Evolutionary conservation across 1,284 basidiomycete species (phyloP), one percentile per base, ranked within the genome.

Genomic region (Pseudozyma hubeiensis): DNA sequence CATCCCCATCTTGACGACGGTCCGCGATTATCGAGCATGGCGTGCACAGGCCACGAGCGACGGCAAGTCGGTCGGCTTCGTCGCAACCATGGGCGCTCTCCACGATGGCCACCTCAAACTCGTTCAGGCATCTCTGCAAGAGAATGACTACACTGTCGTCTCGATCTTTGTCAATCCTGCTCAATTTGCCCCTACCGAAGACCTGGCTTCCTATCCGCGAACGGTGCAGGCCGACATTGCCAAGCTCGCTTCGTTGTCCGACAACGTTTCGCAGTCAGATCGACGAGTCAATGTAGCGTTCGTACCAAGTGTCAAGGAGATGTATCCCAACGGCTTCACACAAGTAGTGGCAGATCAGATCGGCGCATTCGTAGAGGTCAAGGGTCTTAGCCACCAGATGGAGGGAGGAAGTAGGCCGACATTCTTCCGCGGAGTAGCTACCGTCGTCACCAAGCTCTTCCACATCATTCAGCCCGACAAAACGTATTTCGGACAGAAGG

Each of bases 141-240:
- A 91, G 61, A 94, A 95, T 81, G 92, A 95, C 67, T 85, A 91
- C 46, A 98, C 96, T 0, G 90, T 98, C 69, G 87, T 97, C 65
- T 97, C 95, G 13, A 93, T 99, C 76, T 99, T 97, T 85, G 94
- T 98, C 63, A 98, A 99, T 84, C 97, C 97, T 0, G 92, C 95
- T 9, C 95, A 99, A 86, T 99, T 99, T 77, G 93, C 95, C 0
- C 95, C 94, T 0, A 90, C 93, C 74, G 97, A 99, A 86, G 97
- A 98, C 84, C 89, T 98, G 1, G 88, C 89, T 11, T 90, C 90
- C 3, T 99, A 99, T 85, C 96, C 96, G 0, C 90, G 94, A 40
- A 97, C 94, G 0, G 49, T 82, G 33, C 55, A 62, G 7, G 61
- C 71, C 33, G 82, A 83, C 66, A 67, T 81, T 13, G 53, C 50